Percentiles rank a stretch among this genome's conserved stretches.
Conservation (phyloP, 495 filamentous ascomycete species). For the Trichoderma gamsii region DNA sequence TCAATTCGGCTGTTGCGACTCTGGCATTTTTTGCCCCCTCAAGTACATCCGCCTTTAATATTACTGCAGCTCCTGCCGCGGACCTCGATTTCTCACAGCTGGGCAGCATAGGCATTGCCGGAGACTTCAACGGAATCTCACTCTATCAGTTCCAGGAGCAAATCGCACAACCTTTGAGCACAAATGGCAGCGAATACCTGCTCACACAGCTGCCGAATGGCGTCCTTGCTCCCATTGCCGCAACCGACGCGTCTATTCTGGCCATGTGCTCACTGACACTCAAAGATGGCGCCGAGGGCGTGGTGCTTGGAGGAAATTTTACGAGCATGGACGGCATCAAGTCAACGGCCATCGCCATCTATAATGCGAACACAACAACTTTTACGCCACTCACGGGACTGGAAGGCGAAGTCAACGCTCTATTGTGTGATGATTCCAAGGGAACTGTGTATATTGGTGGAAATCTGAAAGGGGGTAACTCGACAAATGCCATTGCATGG, state of each 20-base stretch:
- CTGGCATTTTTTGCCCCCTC: conserved; percentile 38
- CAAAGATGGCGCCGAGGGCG: conserved; percentile 61
- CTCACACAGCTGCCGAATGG: conserved; percentile 82
- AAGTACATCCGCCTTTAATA: conserved; percentile 56
- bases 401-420: conserved; percentile 68
- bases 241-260: conserved; percentile 75
- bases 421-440: conserved; percentile 77
- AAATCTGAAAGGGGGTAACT: conserved; percentile 68
- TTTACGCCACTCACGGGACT: conserved; percentile 72
- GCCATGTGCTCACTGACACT: conserved; percentile 78
- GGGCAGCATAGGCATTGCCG: conserved; percentile 78
- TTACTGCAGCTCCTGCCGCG: conserved; percentile 64
- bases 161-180: conserved; percentile 55
- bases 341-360: conserved; percentile 73
- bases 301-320: conserved; percentile 91
- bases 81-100: conserved; percentile 76
- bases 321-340: conserved; percentile 76
- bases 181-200: conserved; percentile 75
- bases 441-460: conserved; percentile 89
- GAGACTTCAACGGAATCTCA: conserved; percentile 87
- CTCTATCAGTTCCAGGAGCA: conserved; percentile 82
- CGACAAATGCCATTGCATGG: conserved; percentile 88
- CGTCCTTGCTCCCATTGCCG: conserved; percentile 62
- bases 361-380: conserved; percentile 59
- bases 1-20: conserved; percentile 29